Evolutionary conservation across 306 rosid genomes (phyloP), one percentile per base, ranked within the genome.

Genomic region (Purshia tridentata): DNA sequence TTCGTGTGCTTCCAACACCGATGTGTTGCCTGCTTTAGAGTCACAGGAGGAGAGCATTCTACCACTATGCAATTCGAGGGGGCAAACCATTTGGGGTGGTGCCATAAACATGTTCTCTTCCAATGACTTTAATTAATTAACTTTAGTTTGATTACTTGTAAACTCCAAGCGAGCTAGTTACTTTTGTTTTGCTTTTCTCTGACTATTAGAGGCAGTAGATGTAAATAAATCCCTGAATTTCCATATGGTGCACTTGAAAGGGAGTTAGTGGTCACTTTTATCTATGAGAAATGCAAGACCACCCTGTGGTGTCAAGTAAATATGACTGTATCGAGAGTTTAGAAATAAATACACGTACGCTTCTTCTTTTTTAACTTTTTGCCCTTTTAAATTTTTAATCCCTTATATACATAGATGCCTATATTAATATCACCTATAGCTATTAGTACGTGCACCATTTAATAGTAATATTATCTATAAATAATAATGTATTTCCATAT

Each of bases 21-120:
- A 63, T 75, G 56, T 55, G 47, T 70, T 83, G 65, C 83, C 87
- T 4, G 67, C 77, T 72, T 72, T 90, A 70, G 82, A 66, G 76
- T 82, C 86, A 23, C 62, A 72, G 68, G 88, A 75, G 79, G 86
- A 87, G 65, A 77, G 37, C 41, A n/a, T 78, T 16, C 23, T 73
- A 74, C 80, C 88, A 10, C 69, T 78, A 74, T 77, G 69, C 75
- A 67, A 77, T 40, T 78, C 76, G 51, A 81, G 54, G 19, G 65
- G 44, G 42, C 82, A 78, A 15, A 65, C 86, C 18, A 55, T 76
- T 9, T 82, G 95, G 86, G 80, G 55, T 72, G 74, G 77, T 73
- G 47, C 83, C 81, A 71, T 80, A 48, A 71, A 81, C 79, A 49
- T 68, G 70, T 74, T 58, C 14, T 22, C 83, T 55, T 23, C 65